phyloP scores from a whole-genome alignment of 2,329 filamentous ascomycete species.

The Botryotinia convoluta region DNA sequence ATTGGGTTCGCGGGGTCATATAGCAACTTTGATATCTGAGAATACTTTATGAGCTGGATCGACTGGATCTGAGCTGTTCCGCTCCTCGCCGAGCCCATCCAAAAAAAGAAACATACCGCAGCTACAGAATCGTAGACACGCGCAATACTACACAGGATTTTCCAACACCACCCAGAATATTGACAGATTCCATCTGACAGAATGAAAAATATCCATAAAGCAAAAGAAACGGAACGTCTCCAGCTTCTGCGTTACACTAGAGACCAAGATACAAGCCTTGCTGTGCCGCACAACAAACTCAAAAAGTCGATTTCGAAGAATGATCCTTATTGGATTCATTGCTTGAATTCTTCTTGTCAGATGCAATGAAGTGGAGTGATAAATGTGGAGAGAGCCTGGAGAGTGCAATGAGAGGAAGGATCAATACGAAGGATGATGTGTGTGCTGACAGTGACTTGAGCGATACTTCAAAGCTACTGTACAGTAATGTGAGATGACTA shows the following conservation, averaged over 20 bases:
- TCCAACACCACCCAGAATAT: background rate
- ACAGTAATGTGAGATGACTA: background rate
- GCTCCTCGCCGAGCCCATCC: conserved; percentile 6
- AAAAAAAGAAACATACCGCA: conserved; percentile 20
- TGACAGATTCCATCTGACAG: background rate
- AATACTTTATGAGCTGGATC: background rate
- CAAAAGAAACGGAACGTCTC: background rate
- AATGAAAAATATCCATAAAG: background rate
- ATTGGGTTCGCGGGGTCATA: conserved; percentile 5
- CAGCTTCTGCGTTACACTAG: conserved; percentile 12
- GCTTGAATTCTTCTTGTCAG: background rate
- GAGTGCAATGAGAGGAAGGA: conserved; percentile 7
- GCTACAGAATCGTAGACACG: conserved; percentile 4
- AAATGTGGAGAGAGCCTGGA: background rate
- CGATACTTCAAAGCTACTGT: conserved; percentile 15
- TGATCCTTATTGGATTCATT: background rate
- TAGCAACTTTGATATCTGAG: background rate
- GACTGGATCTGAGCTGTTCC: background rate
- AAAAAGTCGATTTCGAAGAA: background rate
- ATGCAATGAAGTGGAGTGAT: background rate
- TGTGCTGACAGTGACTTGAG: conserved; percentile 6
- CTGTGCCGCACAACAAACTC: background rate
- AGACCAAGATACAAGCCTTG: background rate
- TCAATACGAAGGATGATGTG: conserved; percentile 15
- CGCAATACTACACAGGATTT: background rate